A percentile compares a stretch with the other conserved stretches of the same genome.
Conservation (phyloP, 345 rosid genomes). For the Populus euphratica region DNA sequence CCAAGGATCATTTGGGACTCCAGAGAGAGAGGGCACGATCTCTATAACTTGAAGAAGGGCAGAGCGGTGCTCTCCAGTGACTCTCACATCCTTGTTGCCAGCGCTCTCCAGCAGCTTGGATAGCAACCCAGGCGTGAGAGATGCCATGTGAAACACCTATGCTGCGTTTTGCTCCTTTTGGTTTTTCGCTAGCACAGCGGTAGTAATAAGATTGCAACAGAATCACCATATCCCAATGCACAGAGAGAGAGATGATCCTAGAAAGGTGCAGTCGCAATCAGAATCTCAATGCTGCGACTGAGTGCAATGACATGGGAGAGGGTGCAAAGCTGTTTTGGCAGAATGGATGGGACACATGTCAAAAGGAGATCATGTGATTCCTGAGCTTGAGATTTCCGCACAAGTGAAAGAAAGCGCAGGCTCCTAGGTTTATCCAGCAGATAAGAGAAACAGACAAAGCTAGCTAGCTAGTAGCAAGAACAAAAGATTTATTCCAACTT, state of each 20-base stretch:
- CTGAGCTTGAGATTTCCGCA: neutral
- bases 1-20: constrained; percentile 35
- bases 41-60: constrained; percentile 53
- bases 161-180: neutral
- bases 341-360: neutral
- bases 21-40: constrained; percentile 43
- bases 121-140: constrained; percentile 49
- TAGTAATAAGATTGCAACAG: neutral
- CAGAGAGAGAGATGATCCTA: neutral
- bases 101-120: constrained; percentile 40
- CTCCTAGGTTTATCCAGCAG: neutral
- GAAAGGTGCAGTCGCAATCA: neutral
- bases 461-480: too few relatives aligned
- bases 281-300: constrained; percentile 4
- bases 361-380: neutral
- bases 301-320: neutral
- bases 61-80: constrained; percentile 36
- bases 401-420: neutral
- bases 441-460: too few relatives aligned
- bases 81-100: constrained; percentile 22
- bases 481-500: too few relatives aligned
- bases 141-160: constrained; percentile 25
- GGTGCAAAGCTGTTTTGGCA: neutral
- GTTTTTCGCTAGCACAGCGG: neutral
- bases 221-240: neutral